Conservation (phyloP, 805 yeast genomes). For the Wickerhamomyces rabaulensis region DNA sequence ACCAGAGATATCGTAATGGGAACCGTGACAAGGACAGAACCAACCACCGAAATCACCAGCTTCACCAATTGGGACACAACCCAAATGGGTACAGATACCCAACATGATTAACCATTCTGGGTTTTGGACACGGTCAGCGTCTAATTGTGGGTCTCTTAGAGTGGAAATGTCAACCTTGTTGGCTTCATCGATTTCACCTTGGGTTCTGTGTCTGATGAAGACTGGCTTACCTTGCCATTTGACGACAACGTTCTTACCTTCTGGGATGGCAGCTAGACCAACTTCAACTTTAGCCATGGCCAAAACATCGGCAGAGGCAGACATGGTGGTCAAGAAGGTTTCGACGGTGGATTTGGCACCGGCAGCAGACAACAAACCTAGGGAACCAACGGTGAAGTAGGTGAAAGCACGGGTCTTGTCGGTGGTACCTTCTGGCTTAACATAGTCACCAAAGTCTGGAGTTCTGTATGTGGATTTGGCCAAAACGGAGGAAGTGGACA, state of each 20-base stretch:
- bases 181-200: constrained; percentile 91
- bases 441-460: constrained; percentile 81
- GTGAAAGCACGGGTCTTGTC: constrained; percentile 82
- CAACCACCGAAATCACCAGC: constrained; percentile 99
- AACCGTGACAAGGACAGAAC: constrained; percentile 99
- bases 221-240: constrained; percentile 99
- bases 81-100: constrained; percentile 99
- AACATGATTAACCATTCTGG: constrained; percentile 99
- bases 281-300: constrained; percentile 99
- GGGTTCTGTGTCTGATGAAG: constrained; percentile 97
- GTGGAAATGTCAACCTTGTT: constrained; percentile 67
- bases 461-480: constrained; percentile 79
- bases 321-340: constrained; percentile 85
- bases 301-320: constrained; percentile 97
- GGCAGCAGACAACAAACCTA: constrained; percentile 86
- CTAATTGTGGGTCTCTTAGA: constrained; percentile 93
- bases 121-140: constrained; percentile 87
- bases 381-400: constrained; percentile 96
- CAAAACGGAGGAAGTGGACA: constrained; percentile 36
- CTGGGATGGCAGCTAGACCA: constrained; percentile 87
- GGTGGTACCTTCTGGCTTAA: constrained; percentile 63
- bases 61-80: constrained; percentile 99
- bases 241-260: constrained; percentile 95
- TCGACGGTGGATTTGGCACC: constrained; percentile 96
- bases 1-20: constrained; percentile 99